These are phyloP conservation scores for Suillus brevipes DNA, from an alignment of 768 basidiomycete genomes.

Conservation along the genomic window DNA sequence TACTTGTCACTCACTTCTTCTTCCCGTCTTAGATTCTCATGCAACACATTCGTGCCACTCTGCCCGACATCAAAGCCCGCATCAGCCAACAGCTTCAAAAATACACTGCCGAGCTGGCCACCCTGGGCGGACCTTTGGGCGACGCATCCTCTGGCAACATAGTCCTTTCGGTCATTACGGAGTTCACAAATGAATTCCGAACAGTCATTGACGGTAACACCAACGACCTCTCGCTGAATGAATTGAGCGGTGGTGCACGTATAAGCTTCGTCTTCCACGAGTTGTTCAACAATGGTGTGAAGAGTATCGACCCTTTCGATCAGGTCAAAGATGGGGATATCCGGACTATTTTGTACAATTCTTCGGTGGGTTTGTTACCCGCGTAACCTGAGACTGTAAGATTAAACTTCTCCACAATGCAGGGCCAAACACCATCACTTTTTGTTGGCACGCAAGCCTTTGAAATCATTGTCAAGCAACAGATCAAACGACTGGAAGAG, in stretches of 20 bases:
- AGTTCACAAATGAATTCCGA: slow-evolving; percentile 96
- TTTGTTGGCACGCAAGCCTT: slow-evolving; percentile 98
- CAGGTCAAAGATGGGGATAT: slow-evolving; percentile 99
- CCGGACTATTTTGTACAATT: slow-evolving; percentile 94
- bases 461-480: slow-evolving; percentile 98
- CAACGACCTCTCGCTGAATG: slow-evolving; percentile 92
- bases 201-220: slow-evolving; percentile 97
- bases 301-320: slow-evolving; percentile 96
- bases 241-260: slow-evolving; percentile 97
- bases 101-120: slow-evolving; percentile 77
- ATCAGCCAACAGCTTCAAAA: slow-evolving; percentile 91
- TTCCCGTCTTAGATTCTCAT: slow-evolving; percentile 76
- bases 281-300: slow-evolving; percentile 94
- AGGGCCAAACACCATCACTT: slow-evolving; percentile 94
- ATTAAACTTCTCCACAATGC: slow-evolving; percentile 1
- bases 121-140: slow-evolving; percentile 85
- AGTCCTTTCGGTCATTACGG: slow-evolving; percentile 96
- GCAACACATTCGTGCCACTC: slow-evolving; percentile 96
- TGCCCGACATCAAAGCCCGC: slow-evolving; percentile 98
- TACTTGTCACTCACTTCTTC: neutral
- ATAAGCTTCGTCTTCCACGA: slow-evolving; percentile 99
- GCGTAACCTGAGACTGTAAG: neutral
- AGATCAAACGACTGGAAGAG: slow-evolving; percentile 96
- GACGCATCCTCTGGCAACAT: slow-evolving; percentile 87
- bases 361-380: slow-evolving; percentile 67